These are phyloP conservation scores for Penicillium sp. DNA, from an alignment of 2,329 filamentous ascomycete species.

Conservation along the genomic window DNA sequence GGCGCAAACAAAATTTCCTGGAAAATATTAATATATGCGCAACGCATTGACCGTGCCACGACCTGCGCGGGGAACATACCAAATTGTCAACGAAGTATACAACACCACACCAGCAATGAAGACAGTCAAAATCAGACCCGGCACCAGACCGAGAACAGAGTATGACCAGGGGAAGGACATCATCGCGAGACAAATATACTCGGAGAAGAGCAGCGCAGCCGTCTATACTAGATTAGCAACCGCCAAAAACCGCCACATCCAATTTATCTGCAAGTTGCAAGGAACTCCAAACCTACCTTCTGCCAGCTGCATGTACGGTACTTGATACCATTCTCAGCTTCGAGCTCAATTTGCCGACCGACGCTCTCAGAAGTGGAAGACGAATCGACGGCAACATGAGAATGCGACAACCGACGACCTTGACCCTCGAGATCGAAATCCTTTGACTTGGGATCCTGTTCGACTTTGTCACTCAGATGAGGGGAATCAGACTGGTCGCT, in stretches of 20 bases:
- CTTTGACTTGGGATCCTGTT: constrained; percentile 29
- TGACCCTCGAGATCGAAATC: constrained; percentile 32
- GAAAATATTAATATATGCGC: not conserved
- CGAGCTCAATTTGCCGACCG: constrained; percentile 71
- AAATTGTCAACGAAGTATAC: constrained; percentile 73
- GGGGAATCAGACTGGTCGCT: constrained; percentile 19
- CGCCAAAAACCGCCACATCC: not conserved
- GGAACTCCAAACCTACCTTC: constrained; percentile 57
- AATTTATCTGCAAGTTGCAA: not conserved
- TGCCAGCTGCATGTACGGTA: constrained; percentile 94
- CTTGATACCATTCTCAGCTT: constrained; percentile 77
- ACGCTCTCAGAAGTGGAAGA: constrained; percentile 49
- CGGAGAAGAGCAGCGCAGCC: constrained; percentile 83
- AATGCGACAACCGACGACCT: constrained; percentile 17
- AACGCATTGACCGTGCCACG: not conserved
- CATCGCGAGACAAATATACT: constrained; percentile 90
- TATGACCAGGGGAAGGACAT: constrained; percentile 98
- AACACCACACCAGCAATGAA: constrained; percentile 76
- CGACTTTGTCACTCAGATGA: constrained; percentile 23
- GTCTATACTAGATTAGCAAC: constrained; percentile 54
- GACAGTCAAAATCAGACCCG: constrained; percentile 79
- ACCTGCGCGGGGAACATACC: constrained; percentile 45
- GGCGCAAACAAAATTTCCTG: constrained; percentile 87
- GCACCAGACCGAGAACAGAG: constrained; percentile 80
- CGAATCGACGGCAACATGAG: constrained; percentile 28